Conservation (phyloP, 2,329 filamentous ascomycete genomes). For the Colletotrichum higginsianum region DNA sequence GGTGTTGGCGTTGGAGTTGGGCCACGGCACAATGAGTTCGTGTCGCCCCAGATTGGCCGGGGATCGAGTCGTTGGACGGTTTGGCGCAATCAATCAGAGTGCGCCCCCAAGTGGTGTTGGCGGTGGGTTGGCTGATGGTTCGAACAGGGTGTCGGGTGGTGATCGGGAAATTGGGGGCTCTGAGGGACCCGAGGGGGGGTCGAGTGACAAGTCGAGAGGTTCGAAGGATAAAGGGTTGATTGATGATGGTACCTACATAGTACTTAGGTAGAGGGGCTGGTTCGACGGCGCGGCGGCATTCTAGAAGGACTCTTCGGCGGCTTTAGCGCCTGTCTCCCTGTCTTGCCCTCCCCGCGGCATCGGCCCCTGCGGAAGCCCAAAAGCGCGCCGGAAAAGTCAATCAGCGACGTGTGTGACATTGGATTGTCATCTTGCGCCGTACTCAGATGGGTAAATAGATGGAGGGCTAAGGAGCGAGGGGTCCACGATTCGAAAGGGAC, state of each 20-base stretch:
- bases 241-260: too few species aligned
- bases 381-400: conserved; percentile 18
- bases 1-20: conserved; percentile 4
- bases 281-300: conserved; percentile 29
- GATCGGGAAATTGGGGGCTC: conserved; percentile 15
- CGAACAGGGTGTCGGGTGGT: conserved; percentile 12
- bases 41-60: conserved; percentile 1
- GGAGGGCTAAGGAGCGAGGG: neutral
- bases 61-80: neutral
- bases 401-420: conserved; percentile 3
- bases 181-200: conserved; percentile 8
- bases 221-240: too few species aligned
- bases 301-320: conserved; percentile 37
- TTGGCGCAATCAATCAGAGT: neutral
- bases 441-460: neutral
- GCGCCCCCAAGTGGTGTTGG: neutral
- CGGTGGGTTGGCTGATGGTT: neutral
- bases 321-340: conserved; percentile 11
- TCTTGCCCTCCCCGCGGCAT: neutral
- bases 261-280: conserved; percentile 19
- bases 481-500: neutral
- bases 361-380: neutral
- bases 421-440: neutral
- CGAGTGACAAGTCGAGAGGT: neutral
- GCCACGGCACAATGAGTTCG: conserved; percentile 9